These are phyloP conservation scores for Calonectria honghensis DNA, from an alignment of 2,329 filamentous ascomycete species.

Conservation along the genomic window DNA sequence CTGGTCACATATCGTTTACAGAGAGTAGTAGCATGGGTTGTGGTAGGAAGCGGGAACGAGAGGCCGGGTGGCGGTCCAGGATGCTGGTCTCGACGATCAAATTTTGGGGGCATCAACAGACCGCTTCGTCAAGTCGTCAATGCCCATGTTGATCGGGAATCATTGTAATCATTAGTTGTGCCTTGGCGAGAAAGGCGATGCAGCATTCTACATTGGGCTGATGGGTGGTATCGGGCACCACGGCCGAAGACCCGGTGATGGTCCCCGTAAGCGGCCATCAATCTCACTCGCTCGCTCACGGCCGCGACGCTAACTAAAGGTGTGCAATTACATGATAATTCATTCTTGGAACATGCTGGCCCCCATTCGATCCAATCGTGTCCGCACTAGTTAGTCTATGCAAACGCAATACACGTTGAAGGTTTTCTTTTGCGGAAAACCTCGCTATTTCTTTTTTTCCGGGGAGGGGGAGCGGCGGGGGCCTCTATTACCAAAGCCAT, in stretches of 20 bases:
- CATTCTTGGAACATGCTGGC: neutral
- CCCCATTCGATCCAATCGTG: neutral
- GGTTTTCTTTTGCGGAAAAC: neutral
- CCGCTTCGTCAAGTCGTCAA: neutral
- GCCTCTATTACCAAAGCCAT: neutral
- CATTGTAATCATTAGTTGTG: neutral
- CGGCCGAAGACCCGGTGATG: constrained; percentile 1
- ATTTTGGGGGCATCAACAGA: neutral
- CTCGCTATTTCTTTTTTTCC: too few relatives aligned
- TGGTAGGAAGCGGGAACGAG: neutral
- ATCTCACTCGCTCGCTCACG: constrained; percentile 18
- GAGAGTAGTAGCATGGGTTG: neutral
- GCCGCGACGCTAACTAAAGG: constrained; percentile 5
- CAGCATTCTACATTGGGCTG: constrained; percentile 1
- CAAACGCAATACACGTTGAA: too few relatives aligned
- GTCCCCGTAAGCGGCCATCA: constrained; percentile 21
- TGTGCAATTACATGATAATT: neutral
- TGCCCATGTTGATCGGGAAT: neutral
- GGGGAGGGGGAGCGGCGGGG: too few relatives aligned
- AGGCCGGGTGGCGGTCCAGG: neutral
- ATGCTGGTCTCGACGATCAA: neutral
- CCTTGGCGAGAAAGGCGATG: neutral
- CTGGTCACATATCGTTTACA: neutral
- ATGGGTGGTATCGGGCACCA: constrained; percentile 16
- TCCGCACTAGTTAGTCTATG: neutral